These are phyloP conservation scores for Boletales sp. DNA, from an alignment of 768 basidiomycete genomes.

Conservation along the genomic window DNA sequence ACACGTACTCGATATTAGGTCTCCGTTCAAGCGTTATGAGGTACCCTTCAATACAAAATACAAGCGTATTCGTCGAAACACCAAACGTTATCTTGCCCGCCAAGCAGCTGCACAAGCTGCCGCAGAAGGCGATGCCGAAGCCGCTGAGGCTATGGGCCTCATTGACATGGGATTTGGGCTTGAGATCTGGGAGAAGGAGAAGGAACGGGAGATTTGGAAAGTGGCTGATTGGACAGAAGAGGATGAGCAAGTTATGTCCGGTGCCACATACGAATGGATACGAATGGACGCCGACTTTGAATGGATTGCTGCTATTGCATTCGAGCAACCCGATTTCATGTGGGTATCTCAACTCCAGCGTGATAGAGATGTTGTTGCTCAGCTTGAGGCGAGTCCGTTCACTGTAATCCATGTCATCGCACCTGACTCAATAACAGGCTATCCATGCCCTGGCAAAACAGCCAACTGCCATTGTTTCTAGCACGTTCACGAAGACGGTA, in stretches of 20 bases:
- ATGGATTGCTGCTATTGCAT: slow-evolving; percentile 92
- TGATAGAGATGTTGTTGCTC: slow-evolving; percentile 95
- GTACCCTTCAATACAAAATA: slow-evolving; percentile 99
- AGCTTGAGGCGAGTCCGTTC: slow-evolving; percentile 73
- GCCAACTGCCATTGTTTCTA: slow-evolving; percentile 82
- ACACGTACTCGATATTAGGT: slow-evolving; percentile 90
- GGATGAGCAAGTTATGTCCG: slow-evolving; percentile 89
- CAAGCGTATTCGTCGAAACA: slow-evolving; percentile 92
- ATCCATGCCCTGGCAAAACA: slow-evolving; percentile 79
- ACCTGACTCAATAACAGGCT: slow-evolving; percentile 56
- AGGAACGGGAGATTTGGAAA: slow-evolving; percentile 90
- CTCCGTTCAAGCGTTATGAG: slow-evolving; percentile 88
- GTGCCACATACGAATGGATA: slow-evolving; percentile 99
- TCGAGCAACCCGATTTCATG: slow-evolving; percentile 97
- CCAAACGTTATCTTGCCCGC: slow-evolving; percentile 91
- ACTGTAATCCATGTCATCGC: neutral
- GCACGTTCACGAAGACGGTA: slow-evolving; percentile 88
- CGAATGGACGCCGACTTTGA: slow-evolving; percentile 98
- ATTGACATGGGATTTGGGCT: slow-evolving; percentile 92
- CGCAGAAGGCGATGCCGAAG: slow-evolving; percentile 88
- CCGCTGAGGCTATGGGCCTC: slow-evolving; percentile 90
- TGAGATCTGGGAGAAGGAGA: slow-evolving; percentile 94
- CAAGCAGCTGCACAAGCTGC: slow-evolving; percentile 92
- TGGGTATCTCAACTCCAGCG: slow-evolving; percentile 96
- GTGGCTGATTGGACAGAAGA: slow-evolving; percentile 98